phyloP scores from a whole-genome alignment of 805 yeast species.

The Blastobotrys americana region DNA sequence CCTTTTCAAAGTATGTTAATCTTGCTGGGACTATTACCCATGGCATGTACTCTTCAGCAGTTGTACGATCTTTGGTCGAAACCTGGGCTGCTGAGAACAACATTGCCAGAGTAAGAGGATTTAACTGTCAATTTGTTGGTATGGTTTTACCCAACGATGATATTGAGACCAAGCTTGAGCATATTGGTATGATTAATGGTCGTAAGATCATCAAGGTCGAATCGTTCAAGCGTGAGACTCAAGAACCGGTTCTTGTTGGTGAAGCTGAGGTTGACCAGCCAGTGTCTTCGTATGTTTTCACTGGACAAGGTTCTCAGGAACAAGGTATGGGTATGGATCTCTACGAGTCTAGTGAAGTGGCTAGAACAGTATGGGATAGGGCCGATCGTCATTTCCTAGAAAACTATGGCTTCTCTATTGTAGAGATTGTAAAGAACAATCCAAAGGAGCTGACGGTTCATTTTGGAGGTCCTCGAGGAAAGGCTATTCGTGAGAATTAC shows the following conservation, averaged over 20 bases:
- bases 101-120: slow-evolving; percentile 92
- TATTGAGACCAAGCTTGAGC: slow-evolving; percentile 81
- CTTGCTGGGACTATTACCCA: slow-evolving; percentile 98
- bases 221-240: slow-evolving; percentile 76
- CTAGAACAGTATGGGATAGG: slow-evolving; percentile 93
- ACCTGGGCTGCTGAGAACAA: slow-evolving; percentile 98
- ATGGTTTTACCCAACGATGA: slow-evolving; percentile 97
- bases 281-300: slow-evolving; percentile 89
- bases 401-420: slow-evolving; percentile 94
- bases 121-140: slow-evolving; percentile 82
- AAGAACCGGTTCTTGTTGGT: slow-evolving; percentile 71
- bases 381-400: slow-evolving; percentile 90
- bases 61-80: slow-evolving; percentile 91
- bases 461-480: slow-evolving; percentile 97
- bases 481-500: slow-evolving; percentile 88
- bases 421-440: slow-evolving; percentile 91
- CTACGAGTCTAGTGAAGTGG: slow-evolving; percentile 83
- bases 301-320: slow-evolving; percentile 99
- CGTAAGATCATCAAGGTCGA: slow-evolving; percentile 93
- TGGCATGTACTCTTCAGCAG: slow-evolving; percentile 97
- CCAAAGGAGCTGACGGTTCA: slow-evolving; percentile 93
- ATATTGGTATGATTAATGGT: slow-evolving; percentile 98
- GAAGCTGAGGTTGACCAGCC: slow-evolving; percentile 99
- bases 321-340: slow-evolving; percentile 99
- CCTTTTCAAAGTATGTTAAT: slow-evolving; percentile 86